Evolutionary conservation across 2,329 filamentous ascomycete species (phyloP).

Genomic region (Botrytis pseudocinerea): DNA sequence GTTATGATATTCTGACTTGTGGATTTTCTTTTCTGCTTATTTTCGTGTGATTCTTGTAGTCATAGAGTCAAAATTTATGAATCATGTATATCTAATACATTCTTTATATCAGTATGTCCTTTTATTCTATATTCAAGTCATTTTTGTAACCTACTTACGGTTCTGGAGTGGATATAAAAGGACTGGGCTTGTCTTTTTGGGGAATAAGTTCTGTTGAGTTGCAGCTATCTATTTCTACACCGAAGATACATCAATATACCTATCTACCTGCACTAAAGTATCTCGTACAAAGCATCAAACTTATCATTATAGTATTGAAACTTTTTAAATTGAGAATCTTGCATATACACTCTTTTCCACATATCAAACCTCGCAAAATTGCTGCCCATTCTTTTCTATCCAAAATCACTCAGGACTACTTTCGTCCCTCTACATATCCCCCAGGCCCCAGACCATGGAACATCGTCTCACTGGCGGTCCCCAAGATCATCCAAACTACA

Average conservation of each 20-base stretch:
- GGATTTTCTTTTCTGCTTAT: too few relatives aligned
- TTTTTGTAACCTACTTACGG: rapidly evolving
- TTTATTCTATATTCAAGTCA: background rate
- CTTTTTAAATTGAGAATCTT: background rate
- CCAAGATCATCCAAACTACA: background rate
- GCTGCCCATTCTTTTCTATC: background rate
- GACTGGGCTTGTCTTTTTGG: background rate
- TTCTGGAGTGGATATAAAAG: background rate
- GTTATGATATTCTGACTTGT: too few relatives aligned
- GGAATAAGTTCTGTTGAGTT: background rate
- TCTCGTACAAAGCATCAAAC: background rate
- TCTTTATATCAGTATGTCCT: background rate
- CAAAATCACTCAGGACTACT: background rate
- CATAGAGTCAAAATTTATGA: background rate
- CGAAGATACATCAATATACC: background rate
- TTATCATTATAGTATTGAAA: background rate
- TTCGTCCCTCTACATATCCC: background rate
- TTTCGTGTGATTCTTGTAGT: too few relatives aligned
- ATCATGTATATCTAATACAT: background rate
- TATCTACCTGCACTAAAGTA: too few relatives aligned
- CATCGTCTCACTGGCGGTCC: background rate
- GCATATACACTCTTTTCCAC: background rate
- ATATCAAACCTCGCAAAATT: background rate
- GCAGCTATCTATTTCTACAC: rapidly evolving
- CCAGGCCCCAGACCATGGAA: background rate